phyloP scores from a whole-genome alignment of 139 green algal genomes.

The Chlamydomonas applanata region DNA sequence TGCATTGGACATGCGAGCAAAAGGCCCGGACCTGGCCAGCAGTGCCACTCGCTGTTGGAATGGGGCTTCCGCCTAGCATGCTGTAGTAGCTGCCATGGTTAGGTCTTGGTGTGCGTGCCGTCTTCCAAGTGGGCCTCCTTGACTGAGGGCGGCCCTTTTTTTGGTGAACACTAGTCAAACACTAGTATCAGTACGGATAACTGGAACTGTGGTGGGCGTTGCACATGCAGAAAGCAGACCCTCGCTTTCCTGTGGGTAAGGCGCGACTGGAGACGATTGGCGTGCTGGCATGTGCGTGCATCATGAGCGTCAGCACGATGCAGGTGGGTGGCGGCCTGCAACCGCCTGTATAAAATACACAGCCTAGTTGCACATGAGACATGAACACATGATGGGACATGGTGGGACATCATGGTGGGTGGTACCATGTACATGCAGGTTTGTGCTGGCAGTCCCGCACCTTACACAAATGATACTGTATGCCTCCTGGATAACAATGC shows the following conservation, averaged over 20 bases:
- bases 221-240: conserved; percentile 23
- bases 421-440: too few species aligned
- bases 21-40: background rate
- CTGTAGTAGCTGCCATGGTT: too few species aligned
- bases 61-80: too few species aligned
- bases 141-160: background rate
- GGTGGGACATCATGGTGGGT: too few species aligned
- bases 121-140: background rate
- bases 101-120: background rate
- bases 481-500: too few species aligned
- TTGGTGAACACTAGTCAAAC: background rate
- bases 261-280: conserved; percentile 68
- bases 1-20: background rate
- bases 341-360: too few species aligned
- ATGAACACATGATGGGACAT: too few species aligned
- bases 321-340: background rate
- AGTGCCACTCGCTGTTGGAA: background rate
- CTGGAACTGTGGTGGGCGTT: background rate
- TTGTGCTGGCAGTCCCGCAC: too few species aligned
- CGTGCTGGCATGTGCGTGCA: conserved; percentile 61
- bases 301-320: conserved; percentile 53
- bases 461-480: too few species aligned
- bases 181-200: too few species aligned
- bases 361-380: too few species aligned
- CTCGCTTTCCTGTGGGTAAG: conserved; percentile 64